Evolutionary conservation across 2,329 filamentous ascomycete genomes (phyloP).

Genomic region (Hypoxylon sp.): DNA sequence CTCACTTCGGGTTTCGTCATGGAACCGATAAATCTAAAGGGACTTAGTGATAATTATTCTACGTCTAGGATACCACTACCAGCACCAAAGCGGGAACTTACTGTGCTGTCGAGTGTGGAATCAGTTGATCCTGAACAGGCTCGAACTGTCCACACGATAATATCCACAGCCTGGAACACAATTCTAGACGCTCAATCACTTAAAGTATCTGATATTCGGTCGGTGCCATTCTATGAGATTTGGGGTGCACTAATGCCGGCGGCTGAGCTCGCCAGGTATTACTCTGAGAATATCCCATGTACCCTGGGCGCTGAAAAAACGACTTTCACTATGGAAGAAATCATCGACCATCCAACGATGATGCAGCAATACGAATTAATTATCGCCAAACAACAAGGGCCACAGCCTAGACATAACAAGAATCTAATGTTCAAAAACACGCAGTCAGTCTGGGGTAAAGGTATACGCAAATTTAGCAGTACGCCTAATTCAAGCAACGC

Average conservation of each 20-base stretch:
- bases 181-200: constrained; percentile 59
- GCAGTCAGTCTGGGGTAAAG: constrained; percentile 47
- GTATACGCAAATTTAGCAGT: constrained; percentile 43
- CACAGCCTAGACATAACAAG: constrained; percentile 42
- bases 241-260: constrained; percentile 66
- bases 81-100: constrained; percentile 46
- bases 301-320: constrained; percentile 57
- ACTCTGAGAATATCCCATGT: constrained; percentile 60
- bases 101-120: constrained; percentile 45
- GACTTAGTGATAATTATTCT: constrained; percentile 58
- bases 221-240: constrained; percentile 66
- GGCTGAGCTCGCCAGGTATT: constrained; percentile 61
- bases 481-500: constrained; percentile 25
- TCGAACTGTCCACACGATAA: constrained; percentile 58
- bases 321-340: constrained; percentile 62
- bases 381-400: constrained; percentile 50
- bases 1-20: constrained; percentile 64
- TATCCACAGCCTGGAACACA: constrained; percentile 62
- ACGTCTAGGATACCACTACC: constrained; percentile 61
- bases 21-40: constrained; percentile 62
- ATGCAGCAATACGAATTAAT: constrained; percentile 62
- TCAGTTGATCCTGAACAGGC: constrained; percentile 60
- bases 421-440: constrained; percentile 45
- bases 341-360: constrained; percentile 67
- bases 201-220: constrained; percentile 61